A percentile compares a stretch with the other conserved stretches of the same genome.
Evolutionary conservation across 352 stramenopile species (phyloP).

Genomic region (Phytophthora tubulina): DNA sequence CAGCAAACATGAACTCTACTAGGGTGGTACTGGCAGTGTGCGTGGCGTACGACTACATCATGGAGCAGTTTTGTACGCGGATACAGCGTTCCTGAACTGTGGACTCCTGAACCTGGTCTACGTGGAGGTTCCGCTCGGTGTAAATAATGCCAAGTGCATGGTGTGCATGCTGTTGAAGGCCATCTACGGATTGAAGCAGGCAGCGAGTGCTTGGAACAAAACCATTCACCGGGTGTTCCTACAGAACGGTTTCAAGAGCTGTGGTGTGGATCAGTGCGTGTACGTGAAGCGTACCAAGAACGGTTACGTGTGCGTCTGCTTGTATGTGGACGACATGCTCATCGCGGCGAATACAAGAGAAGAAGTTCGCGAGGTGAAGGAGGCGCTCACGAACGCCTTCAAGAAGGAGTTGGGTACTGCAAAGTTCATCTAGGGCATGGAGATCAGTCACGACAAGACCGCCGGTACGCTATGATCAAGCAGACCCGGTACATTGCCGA

Average conservation of each 20-base stretch:
- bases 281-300: constrained; percentile 20
- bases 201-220: constrained; percentile 30
- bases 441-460: constrained; percentile 26
- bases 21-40: no score
- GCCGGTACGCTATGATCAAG: constrained; percentile 31
- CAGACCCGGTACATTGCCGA: constrained; percentile 34
- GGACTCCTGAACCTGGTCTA: constrained; percentile 10
- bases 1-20: no score
- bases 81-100: constrained; percentile 40
- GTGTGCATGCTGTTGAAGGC: constrained; percentile 24
- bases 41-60: no score
- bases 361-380: constrained; percentile 24
- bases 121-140: constrained; percentile 18
- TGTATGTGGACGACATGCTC: no score
- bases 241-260: no score
- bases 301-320: constrained; percentile 20
- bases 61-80: no score
- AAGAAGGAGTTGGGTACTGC: no score
- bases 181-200: constrained; percentile 32
- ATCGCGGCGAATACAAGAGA: constrained; percentile 18
- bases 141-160: not conserved
- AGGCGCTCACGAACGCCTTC: constrained; percentile 10
- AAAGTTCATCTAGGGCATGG: constrained; percentile 35
- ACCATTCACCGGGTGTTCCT: no score
- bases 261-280: constrained; percentile 29